Percentiles rank a stretch among this genome's conserved stretches.
Conservation (phyloP, 139 green algal genomes). For the Marvania coccoides region DNA sequence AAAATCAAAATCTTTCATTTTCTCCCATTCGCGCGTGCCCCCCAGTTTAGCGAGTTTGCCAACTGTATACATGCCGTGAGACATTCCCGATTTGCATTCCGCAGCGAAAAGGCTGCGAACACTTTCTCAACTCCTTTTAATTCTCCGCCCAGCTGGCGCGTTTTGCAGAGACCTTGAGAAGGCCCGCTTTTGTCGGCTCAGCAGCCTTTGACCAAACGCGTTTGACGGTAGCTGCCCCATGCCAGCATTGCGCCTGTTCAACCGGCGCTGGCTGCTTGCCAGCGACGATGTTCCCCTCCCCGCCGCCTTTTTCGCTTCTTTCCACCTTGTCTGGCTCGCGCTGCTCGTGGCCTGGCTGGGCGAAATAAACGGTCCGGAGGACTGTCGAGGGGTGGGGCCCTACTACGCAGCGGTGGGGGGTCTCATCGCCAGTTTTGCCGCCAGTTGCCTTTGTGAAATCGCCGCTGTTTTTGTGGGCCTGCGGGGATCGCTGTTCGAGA, state of each 20-base stretch:
- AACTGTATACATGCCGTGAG: too few species aligned
- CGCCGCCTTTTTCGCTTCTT: background rate
- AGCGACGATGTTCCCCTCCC: conserved; percentile 35
- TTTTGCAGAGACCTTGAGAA: too few species aligned
- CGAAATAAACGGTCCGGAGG: background rate
- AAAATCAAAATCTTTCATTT: too few species aligned
- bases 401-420: conserved; percentile 22
- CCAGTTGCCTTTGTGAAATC: conserved; percentile 14
- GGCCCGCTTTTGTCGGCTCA: too few species aligned
- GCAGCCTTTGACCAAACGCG: background rate
- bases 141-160: too few species aligned
- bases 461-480: conserved; percentile 17
- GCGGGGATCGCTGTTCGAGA: conserved; percentile 41
- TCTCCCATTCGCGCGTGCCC: too few species aligned
- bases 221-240: conserved; percentile 8
- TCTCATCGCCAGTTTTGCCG: conserved; percentile 21
- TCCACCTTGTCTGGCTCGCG: conserved; percentile 31
- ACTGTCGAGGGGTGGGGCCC: conserved; percentile 12
- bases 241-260: conserved; percentile 33
- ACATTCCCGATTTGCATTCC: too few species aligned
- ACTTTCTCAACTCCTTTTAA: too few species aligned
- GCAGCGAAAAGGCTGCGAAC: too few species aligned
- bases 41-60: too few species aligned
- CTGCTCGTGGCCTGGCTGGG: conserved; percentile 21
- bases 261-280: conserved; percentile 26